phyloP scores from a whole-genome alignment of 345 rosid species.

The Brassica carinata region DNA sequence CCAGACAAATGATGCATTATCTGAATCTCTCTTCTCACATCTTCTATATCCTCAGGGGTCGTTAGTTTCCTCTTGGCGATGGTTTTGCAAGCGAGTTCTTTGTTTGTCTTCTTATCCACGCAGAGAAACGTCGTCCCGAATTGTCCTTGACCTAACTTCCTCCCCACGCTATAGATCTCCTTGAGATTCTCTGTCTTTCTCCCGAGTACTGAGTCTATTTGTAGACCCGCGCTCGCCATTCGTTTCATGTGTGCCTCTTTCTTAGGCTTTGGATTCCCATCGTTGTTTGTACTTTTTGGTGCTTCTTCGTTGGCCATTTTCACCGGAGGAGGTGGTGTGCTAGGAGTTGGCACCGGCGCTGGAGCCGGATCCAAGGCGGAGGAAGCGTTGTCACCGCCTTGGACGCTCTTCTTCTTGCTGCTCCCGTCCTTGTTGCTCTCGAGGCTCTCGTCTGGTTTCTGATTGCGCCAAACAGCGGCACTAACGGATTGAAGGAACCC shows the following conservation, averaged over 20 bases:
- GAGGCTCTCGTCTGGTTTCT: constrained; percentile 52
- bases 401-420: constrained; percentile 36
- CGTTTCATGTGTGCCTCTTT: constrained; percentile 63
- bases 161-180: constrained; percentile 76
- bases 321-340: constrained; percentile 69
- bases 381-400: constrained; percentile 30
- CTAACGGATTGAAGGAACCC: constrained; percentile 84
- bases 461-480: constrained; percentile 73
- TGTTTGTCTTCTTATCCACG: constrained; percentile 59
- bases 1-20: constrained; percentile 97
- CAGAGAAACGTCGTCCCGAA: constrained; percentile 92
- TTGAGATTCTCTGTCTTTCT: constrained; percentile 80
- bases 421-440: constrained; percentile 40
- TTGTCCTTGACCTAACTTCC: constrained; percentile 96
- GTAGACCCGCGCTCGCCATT: constrained; percentile 61
- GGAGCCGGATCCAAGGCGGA: constrained; percentile 35
- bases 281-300: constrained; percentile 36
- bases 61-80: constrained; percentile 80
- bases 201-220: constrained; percentile 71
- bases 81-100: constrained; percentile 83
- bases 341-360: constrained; percentile 43
- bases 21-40: constrained; percentile 92
- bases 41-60: constrained; percentile 77
- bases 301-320: constrained; percentile 50
- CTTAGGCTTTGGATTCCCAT: constrained; percentile 42